Evolutionary conservation across 257 asterid genomes (phyloP).

Genomic region (Euphrasia confusa): DNA sequence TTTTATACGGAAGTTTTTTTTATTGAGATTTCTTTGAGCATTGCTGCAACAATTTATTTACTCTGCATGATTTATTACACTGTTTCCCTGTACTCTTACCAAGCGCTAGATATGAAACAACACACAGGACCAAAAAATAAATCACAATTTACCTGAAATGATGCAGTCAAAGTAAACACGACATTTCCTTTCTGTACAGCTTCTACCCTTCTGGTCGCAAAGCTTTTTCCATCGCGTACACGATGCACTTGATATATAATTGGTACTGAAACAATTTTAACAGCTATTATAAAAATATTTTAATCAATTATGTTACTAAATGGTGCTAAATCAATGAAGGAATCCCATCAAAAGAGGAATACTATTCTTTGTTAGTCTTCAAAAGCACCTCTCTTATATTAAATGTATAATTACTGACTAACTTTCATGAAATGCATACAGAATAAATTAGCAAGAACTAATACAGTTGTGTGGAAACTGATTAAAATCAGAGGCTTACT

Average conservation of each 20-base stretch:
- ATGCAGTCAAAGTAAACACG: slow-evolving; percentile 69
- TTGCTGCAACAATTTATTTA: slow-evolving; percentile 16
- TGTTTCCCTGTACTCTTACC: slow-evolving; percentile 9
- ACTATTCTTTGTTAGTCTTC: slow-evolving; percentile 9
- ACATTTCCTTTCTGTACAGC: slow-evolving; percentile 91
- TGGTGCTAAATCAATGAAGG: slow-evolving; percentile 7
- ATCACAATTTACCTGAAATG: slow-evolving; percentile 68
- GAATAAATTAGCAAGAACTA: slow-evolving; percentile 6
- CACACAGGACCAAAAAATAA: slow-evolving; percentile 10
- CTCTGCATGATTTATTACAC: slow-evolving; percentile 2
- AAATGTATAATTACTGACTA: not conserved
- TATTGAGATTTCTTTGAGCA: not conserved
- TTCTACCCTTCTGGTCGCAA: slow-evolving; percentile 94
- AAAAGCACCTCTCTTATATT: not conserved
- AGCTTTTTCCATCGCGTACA: slow-evolving; percentile 94
- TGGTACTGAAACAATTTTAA: slow-evolving; percentile 58
- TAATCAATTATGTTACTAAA: not conserved
- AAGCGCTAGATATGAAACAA: slow-evolving; percentile 10
- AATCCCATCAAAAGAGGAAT: slow-evolving; percentile 11
- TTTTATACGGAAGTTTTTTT: slow-evolving; percentile 11
- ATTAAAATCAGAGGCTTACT: slow-evolving; percentile 40
- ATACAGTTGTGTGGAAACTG: slow-evolving; percentile 8
- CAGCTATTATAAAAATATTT: not conserved
- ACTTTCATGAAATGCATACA: slow-evolving; percentile 2
- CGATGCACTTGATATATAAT: slow-evolving; percentile 88